Evolutionary conservation across 2,329 filamentous ascomycete species (phyloP), one percentile per base, ranked within the genome.

Genomic region (Fusarium setosum): DNA sequence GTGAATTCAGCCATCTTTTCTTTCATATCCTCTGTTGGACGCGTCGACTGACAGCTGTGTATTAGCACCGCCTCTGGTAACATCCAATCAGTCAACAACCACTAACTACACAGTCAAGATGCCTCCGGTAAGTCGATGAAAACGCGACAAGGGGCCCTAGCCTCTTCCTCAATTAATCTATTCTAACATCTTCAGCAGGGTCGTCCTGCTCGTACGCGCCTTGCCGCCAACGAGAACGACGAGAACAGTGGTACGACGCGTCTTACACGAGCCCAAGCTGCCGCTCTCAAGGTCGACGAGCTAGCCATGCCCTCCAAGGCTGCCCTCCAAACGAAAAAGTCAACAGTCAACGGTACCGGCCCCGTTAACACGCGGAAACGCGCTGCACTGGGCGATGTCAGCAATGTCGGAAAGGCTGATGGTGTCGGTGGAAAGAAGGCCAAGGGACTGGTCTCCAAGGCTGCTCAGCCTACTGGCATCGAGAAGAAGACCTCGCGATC

Each of bases 261-360:
- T 82, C 83, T 97, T 77, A 98, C 96, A 73, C 89, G 96, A 82
- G 94, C 96, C 70, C 97, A 98, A 83, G 90, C 94, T 51, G 93
- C 93, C 59, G 91, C 92, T 45, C 84, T 87, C 87, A 84, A 82
- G 74, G 86, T 84, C 70, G 90, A 90, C 70, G 91, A 91, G 72
- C 77, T 83, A 17, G 77, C 83, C 34, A 83, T 86, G 73, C 80
- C 85, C 29, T 73, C 82, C 53, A 88, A 88, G 75, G 90, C 90
- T 73, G 83, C 88, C 24, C 79, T 93, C 50, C 90, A 92, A 78
- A 84, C 88, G 48, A 94, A 94, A 81, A 93, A 90, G 78, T 80
- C 88, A 15, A 80, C 84, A 24, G 77, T 82, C 47, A 83, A 80
- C 69, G 77, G 78, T 57, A 81, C 82, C 50, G 78, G 83, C 72